Conservation (phyloP, 331 rosid species). For the Phaseolus coccineus region DNA sequence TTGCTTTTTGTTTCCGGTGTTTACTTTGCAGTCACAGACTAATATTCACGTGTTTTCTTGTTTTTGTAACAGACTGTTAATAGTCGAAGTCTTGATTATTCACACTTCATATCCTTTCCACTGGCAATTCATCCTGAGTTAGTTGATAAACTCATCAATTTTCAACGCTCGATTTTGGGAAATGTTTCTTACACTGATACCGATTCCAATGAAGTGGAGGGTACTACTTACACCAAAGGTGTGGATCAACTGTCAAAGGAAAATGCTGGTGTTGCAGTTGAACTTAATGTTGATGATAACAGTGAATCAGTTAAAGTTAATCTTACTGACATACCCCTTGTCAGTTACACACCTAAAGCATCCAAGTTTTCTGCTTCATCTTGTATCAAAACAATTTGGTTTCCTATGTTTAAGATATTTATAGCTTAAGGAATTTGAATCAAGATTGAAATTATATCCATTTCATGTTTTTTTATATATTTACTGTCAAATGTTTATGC, state of each 20-base stretch:
- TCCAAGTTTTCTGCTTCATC: constrained; percentile 55
- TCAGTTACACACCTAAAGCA: constrained; percentile 72
- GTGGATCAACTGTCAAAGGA: constrained; percentile 56
- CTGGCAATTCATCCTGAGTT: constrained; percentile 89
- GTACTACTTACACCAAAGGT: constrained; percentile 51
- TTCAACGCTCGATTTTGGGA: constrained; percentile 75
- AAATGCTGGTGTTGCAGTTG: constrained; percentile 64
- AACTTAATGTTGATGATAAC: constrained; percentile 57
- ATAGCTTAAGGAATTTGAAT: constrained; percentile 37
- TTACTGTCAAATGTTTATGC: constrained; percentile 19
- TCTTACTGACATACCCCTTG: constrained; percentile 61
- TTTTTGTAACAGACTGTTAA: constrained; percentile 63
- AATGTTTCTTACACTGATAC: constrained; percentile 48
- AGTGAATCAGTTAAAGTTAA: constrained; percentile 64
- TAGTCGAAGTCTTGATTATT: constrained; percentile 81
- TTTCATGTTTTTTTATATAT: constrained; percentile 35
- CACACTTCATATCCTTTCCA: constrained; percentile 95
- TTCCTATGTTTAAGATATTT: constrained; percentile 23
- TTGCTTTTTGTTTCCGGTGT: constrained; percentile 36
- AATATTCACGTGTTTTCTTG: constrained; percentile 39
- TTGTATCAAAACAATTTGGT: constrained; percentile 60
- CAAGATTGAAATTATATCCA: constrained; percentile 29
- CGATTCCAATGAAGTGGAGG: constrained; percentile 64
- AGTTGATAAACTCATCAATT: constrained; percentile 74
- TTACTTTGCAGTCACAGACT: constrained; percentile 24